Percentiles rank a stretch among this genome's conserved stretches.
Conservation (phyloP, 2,329 filamentous ascomycete species). For the Emmonsiellopsis sp. region DNA sequence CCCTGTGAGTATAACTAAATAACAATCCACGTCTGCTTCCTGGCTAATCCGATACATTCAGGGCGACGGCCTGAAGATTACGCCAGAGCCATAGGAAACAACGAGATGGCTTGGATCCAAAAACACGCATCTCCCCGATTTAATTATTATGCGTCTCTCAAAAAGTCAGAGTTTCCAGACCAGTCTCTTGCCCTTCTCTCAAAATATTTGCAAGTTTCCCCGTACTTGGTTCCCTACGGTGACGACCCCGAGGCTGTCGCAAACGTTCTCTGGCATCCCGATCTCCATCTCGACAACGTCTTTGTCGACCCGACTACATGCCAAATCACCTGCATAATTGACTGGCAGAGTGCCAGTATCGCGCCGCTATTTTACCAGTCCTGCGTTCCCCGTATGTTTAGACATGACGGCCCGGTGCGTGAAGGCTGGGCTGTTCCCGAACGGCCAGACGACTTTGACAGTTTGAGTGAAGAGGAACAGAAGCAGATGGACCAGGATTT, state of each 20-base stretch:
- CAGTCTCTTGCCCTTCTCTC: constrained; percentile 16
- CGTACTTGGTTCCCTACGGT: constrained; percentile 13
- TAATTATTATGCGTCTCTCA: constrained; percentile 17
- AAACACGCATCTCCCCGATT: constrained; percentile 16
- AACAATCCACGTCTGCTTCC: neutral
- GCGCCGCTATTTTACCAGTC: constrained; percentile 18
- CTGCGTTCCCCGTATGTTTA: constrained; percentile 20
- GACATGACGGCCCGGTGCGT: constrained; percentile 18
- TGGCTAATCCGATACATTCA: constrained; percentile 7
- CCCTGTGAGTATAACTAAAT: constrained; percentile 17
- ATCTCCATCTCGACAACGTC: constrained; percentile 20
- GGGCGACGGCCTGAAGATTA: constrained; percentile 14
- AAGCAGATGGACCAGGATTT: constrained; percentile 18
- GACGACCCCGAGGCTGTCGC: constrained; percentile 5
- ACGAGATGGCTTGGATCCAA: constrained; percentile 19
- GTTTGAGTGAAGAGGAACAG: constrained; percentile 17
- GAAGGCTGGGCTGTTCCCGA: constrained; percentile 22
- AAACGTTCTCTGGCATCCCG: constrained; percentile 20
- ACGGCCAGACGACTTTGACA: constrained; percentile 20
- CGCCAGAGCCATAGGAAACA: constrained; percentile 15
- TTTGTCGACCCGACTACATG: constrained; percentile 18
- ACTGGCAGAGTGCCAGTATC: constrained; percentile 14
- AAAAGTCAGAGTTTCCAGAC: constrained; percentile 14
- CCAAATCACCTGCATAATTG: constrained; percentile 18
- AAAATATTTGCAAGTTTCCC: constrained; percentile 18